Conservation (phyloP, 2,329 filamentous ascomycete genomes). For the Alternaria dauci region DNA sequence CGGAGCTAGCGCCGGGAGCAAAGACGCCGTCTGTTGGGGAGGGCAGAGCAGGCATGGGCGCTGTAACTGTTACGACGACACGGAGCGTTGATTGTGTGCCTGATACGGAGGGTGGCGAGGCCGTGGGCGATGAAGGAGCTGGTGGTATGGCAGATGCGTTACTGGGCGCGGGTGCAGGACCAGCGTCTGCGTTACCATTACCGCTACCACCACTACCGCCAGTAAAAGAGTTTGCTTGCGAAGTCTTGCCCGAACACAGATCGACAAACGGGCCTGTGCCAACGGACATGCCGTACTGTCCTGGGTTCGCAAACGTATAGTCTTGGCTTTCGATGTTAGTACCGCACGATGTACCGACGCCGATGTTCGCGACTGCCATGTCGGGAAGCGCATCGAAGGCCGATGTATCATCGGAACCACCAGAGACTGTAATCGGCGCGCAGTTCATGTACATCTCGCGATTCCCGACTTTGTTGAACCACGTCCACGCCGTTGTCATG, state of each 20-base stretch:
- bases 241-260: conserved; percentile 34
- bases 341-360: conserved; percentile 53
- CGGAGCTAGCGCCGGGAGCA: neutral
- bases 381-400: conserved; percentile 69
- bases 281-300: conserved; percentile 58
- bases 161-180: conserved; percentile 8
- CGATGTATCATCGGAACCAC: conserved; percentile 58
- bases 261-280: conserved; percentile 34
- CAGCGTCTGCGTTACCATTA: neutral
- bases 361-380: conserved; percentile 77
- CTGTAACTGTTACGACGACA: conserved; percentile 39
- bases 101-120: conserved; percentile 2
- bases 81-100: conserved; percentile 25
- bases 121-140: conserved; percentile 9
- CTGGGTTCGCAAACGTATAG: conserved; percentile 70
- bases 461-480: conserved; percentile 89
- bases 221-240: conserved; percentile 2
- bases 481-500: conserved; percentile 85
- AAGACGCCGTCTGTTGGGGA: conserved; percentile 1
- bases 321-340: conserved; percentile 56
- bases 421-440: conserved; percentile 72
- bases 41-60: conserved; percentile 18
- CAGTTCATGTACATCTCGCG: conserved; percentile 99
- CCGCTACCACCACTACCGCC: conserved; percentile 6
- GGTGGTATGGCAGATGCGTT: conserved; percentile 6